Evolutionary conservation across 495 filamentous ascomycete species (phyloP).

Genomic region (Lophiostoma macrostomum): DNA sequence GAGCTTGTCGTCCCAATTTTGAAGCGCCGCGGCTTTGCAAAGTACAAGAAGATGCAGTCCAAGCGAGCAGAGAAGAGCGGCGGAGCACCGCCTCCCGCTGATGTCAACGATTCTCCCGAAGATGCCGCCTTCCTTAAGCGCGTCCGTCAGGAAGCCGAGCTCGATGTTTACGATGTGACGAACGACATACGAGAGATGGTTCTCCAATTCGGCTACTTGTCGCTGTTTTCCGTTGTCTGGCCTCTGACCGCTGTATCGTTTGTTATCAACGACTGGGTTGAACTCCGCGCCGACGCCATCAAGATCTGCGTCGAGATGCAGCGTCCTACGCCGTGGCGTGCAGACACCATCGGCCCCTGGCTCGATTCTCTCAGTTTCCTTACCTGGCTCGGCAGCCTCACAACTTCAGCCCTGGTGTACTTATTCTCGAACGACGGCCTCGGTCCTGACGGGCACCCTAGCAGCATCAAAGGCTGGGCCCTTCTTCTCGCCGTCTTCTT

Average conservation of each 20-base stretch:
- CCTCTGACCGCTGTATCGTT: slow-evolving; percentile 85
- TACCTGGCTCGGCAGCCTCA: slow-evolving; percentile 87
- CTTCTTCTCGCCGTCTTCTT: slow-evolving; percentile 81
- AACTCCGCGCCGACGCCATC: slow-evolving; percentile 86
- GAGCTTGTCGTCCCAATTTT: slow-evolving; percentile 84
- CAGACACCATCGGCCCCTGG: slow-evolving; percentile 95
- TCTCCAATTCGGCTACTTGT: slow-evolving; percentile 81
- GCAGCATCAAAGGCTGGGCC: slow-evolving; percentile 72
- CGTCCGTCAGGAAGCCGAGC: slow-evolving; percentile 82
- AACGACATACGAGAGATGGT: slow-evolving; percentile 92
- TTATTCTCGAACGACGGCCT: slow-evolving; percentile 70
- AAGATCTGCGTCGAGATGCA: slow-evolving; percentile 92
- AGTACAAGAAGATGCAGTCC: slow-evolving; percentile 68
- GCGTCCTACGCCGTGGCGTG: slow-evolving; percentile 78
- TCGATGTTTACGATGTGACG: slow-evolving; percentile 82
- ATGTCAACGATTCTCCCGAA: slow-evolving; percentile 60
- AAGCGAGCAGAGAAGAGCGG: slow-evolving; percentile 52
- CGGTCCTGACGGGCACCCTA: slow-evolving; percentile 59
- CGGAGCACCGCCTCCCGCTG: slow-evolving; percentile 36
- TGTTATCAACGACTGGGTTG: slow-evolving; percentile 94
- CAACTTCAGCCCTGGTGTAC: slow-evolving; percentile 78
- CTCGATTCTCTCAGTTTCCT: slow-evolving; percentile 81
- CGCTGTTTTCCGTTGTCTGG: slow-evolving; percentile 91
- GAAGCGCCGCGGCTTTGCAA: slow-evolving; percentile 69
- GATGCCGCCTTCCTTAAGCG: slow-evolving; percentile 74